Percentiles rank a stretch among this genome's conserved stretches.
These are phyloP conservation scores for Ogataea sp. DNA, from an alignment of 805 yeast species.

Conservation along the genomic window DNA sequence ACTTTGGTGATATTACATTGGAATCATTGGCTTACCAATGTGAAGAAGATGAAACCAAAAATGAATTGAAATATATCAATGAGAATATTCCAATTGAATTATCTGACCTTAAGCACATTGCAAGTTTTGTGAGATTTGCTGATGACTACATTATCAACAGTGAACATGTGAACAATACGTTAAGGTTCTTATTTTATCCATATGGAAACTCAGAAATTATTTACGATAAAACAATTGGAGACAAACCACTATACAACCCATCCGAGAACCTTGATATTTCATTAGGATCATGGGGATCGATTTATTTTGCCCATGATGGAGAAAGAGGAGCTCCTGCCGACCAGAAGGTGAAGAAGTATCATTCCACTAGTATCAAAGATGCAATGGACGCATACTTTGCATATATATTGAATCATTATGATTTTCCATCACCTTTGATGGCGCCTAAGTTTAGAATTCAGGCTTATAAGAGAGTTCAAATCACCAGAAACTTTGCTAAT, in stretches of 20 bases:
- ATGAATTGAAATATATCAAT: conserved; percentile 6
- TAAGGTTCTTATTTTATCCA: conserved; percentile 18
- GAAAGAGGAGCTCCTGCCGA: neutral
- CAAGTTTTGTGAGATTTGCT: conserved; percentile 7
- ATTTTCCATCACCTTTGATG: conserved; percentile 16
- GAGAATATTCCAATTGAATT: conserved; percentile 15
- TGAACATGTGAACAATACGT: neutral
- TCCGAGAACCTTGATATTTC: conserved; percentile 14
- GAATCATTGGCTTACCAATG: conserved; percentile 3
- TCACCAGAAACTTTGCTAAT: conserved; percentile 13
- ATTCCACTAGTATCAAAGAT: conserved; percentile 7
- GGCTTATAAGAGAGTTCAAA: conserved; percentile 13
- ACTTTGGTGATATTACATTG: conserved; percentile 6
- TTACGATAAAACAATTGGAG: conserved; percentile 9
- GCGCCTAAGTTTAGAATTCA: conserved; percentile 14
- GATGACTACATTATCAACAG: neutral
- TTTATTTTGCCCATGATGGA: conserved; percentile 18
- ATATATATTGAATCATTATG: conserved; percentile 9
- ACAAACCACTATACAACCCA: conserved; percentile 5
- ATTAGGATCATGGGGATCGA: conserved; percentile 17
- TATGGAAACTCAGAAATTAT: conserved; percentile 14
- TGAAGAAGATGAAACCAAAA: neutral
- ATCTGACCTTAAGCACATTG: conserved; percentile 15
- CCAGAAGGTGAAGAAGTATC: neutral
- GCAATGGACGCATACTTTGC: conserved; percentile 19